These are phyloP conservation scores for Nicotiana benthamiana DNA, from an alignment of 257 asterid species.

Conservation along the genomic window DNA sequence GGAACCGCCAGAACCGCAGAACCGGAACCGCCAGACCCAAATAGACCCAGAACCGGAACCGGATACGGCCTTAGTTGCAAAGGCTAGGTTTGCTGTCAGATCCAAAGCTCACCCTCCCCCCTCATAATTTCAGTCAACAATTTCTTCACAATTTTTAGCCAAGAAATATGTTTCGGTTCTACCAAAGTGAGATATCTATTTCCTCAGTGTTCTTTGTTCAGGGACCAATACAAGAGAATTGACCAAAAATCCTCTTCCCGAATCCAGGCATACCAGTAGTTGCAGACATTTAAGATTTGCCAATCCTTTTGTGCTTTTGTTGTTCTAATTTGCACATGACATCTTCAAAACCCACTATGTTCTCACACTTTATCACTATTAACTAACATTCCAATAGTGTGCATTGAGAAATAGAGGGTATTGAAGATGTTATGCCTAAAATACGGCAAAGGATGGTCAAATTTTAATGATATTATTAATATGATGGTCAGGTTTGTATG, in stretches of 20 bases:
- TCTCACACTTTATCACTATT: not conserved
- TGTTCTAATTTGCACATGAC: not conserved
- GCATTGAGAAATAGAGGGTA: not conserved
- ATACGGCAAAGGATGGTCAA: not conserved
- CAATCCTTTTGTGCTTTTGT: not conserved
- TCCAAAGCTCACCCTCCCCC: not conserved
- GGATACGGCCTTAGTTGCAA: no score
- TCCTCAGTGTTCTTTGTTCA: no score
- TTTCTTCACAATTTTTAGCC: no score
- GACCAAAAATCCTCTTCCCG: not conserved
- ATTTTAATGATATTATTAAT: not conserved
- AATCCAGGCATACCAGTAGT: slow-evolving; percentile 2
- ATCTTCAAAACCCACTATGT: not conserved
- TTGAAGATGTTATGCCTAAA: not conserved
- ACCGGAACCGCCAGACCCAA: no score
- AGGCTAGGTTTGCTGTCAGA: not conserved
- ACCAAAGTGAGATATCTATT: no score
- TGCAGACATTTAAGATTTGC: not conserved
- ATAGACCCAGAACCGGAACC: no score
- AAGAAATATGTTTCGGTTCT: no score
- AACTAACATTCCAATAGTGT: no score
- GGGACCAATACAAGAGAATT: not conserved
- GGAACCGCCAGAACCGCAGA: no score
- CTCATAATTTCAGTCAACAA: no score
- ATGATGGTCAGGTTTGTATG: not conserved